Base-by-base conservation (phyloP, 164 flowering plant genomes). In the Kingdonia uniflora region DNA sequence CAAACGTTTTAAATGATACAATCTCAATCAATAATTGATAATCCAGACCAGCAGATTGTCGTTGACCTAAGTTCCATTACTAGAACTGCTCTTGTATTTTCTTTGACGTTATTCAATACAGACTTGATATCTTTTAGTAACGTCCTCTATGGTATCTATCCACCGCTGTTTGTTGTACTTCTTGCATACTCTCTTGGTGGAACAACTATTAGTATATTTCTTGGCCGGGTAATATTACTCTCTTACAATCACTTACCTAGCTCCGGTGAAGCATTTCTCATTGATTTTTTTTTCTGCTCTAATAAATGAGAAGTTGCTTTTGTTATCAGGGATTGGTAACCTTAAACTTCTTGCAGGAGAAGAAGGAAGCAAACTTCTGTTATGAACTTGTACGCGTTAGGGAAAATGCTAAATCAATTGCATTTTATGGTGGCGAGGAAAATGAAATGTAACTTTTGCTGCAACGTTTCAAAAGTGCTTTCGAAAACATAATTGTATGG, bases 341-440 rank as follows among this genome's bases (percentile, higher is more conserved):
- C n/a, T n/a, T n/a, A n/a, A n/a, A n/a, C n/a, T n/a, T n/a, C n/a
- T n/a, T n/a, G n/a, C n/a, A n/a, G n/a, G n/a, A n/a, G n/a, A n/a
- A n/a, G n/a, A n/a, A n/a, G n/a, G n/a, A n/a, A n/a, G n/a, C n/a
- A n/a, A 96, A 92, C 70, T 92, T 92, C 57, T 90, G 98, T 50
- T 91, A 84, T 69, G 96, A 96, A 50, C 95, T 91, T 68, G 98
- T 91, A 6, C 96, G 94, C 14, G 76, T 91, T 56, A 67, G 98
- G 62, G 98, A 92, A 75, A 92, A 92, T 78, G 94, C 98, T 51
- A 96, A 92, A 68, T 87, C 98, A 16, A 87, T 92, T 76, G 96
- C 98, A 54, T 87, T 92, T 66, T 92, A 92, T 74, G 77, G 84
- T 47, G 98, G 98, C 10, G 98, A n/a, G n/a, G n/a, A n/a, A n/a